phyloP scores from a whole-genome alignment of 169 alveolate genomes.

The Amoebophrya sp. region DNA sequence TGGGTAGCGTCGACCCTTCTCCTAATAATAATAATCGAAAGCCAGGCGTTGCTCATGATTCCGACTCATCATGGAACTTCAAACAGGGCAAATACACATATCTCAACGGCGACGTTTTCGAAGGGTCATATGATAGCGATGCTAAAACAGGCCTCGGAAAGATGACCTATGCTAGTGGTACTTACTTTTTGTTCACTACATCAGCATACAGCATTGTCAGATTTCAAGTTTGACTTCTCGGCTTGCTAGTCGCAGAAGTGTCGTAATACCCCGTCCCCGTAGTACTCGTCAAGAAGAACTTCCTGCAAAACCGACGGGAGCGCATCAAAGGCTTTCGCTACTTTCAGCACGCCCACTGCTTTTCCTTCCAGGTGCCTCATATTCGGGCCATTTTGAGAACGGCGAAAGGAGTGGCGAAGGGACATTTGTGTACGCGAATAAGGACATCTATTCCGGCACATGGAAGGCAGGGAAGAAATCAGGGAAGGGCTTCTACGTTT shows the following conservation, averaged over 20 bases:
- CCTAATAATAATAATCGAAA: too few relatives aligned
- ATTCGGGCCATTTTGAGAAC: neutral
- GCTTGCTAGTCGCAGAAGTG: neutral
- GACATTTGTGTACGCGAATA: neutral
- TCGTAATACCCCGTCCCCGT: neutral
- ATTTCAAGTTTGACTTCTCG: neutral
- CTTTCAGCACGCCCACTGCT: neutral
- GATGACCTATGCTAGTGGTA: neutral
- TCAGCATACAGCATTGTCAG: neutral
- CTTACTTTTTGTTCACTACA: neutral
- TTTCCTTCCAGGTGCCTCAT: neutral
- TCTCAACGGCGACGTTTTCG: neutral
- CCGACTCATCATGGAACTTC: neutral
- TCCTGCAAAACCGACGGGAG: too few relatives aligned
- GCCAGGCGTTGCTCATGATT: neutral
- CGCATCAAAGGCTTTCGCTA: neutral
- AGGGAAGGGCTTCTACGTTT: conserved; percentile 2
- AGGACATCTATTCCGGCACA: neutral
- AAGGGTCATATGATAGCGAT: neutral
- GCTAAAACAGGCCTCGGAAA: neutral
- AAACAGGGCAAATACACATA: neutral
- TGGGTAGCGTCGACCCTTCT: too few relatives aligned
- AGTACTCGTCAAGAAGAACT: neutral
- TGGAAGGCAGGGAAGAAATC: conserved; percentile 23
- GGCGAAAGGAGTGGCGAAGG: neutral